phyloP scores from a whole-genome alignment of 345 rosid genomes.

The Lagerstroemia speciosa region DNA sequence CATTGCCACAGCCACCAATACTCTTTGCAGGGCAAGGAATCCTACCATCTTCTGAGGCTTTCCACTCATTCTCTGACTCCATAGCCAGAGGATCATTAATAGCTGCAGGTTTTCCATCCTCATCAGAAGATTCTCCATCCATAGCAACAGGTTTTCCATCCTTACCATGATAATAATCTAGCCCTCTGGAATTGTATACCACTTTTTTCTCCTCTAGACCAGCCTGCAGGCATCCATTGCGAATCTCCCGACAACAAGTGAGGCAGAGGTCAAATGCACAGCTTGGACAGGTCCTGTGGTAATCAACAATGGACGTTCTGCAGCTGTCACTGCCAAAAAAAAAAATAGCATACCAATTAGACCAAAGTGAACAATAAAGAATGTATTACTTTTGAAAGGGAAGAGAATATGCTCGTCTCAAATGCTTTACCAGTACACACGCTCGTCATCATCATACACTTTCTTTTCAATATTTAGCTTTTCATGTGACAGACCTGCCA shows the following conservation, averaged over 20 bases:
- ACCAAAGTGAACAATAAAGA: not conserved
- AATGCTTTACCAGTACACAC: constrained; percentile 28
- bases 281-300: constrained; percentile 31
- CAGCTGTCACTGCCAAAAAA: constrained; percentile 39
- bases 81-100: not conserved
- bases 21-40: constrained; percentile 27
- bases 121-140: not conserved
- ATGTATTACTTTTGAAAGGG: not conserved
- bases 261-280: constrained; percentile 36
- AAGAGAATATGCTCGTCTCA: not conserved
- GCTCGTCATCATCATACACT: constrained; percentile 18
- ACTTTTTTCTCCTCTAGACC: constrained; percentile 13
- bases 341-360: constrained; percentile 1
- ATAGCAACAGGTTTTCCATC: not conserved
- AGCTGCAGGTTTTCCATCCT: not conserved
- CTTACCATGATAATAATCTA: constrained; percentile 27
- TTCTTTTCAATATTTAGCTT: constrained; percentile 14
- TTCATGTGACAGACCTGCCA: constrained; percentile 16
- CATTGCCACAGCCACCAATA: constrained; percentile 30
- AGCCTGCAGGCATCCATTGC: constrained; percentile 25
- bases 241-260: constrained; percentile 30
- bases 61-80: constrained; percentile 22
- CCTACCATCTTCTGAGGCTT: constrained; percentile 27
- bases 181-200: constrained; percentile 12
- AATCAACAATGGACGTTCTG: constrained; percentile 36